phyloP scores from a whole-genome alignment of 2,329 filamentous ascomycete species.

The Bipolaris bicolor region DNA sequence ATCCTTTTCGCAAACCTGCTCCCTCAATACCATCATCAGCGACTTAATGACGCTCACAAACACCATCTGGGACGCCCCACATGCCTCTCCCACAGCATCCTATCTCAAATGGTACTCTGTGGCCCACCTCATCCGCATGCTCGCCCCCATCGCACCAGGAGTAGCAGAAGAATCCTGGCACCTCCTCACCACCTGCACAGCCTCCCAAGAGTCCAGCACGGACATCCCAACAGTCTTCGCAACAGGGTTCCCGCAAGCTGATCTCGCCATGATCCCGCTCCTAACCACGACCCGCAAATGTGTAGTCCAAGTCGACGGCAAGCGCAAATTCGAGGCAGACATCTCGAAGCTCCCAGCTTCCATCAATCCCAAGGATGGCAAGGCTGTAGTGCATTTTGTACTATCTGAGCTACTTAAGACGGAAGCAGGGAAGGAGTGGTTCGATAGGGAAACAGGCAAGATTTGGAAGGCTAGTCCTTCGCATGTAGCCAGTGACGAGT shows the following conservation, averaged over 20 bases:
- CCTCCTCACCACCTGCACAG: slow-evolving; percentile 52
- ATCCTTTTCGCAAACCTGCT: slow-evolving; percentile 73
- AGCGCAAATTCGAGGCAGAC: slow-evolving; percentile 70
- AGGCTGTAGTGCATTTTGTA: slow-evolving; percentile 64
- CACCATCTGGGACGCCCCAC: slow-evolving; percentile 44
- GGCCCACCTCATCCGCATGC: slow-evolving; percentile 68
- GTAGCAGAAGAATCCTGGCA: slow-evolving; percentile 83
- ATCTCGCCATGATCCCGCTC: slow-evolving; percentile 58
- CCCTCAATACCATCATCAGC: slow-evolving; percentile 82
- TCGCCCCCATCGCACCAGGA: slow-evolving; percentile 80
- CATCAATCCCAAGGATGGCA: slow-evolving; percentile 12
- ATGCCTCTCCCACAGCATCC: slow-evolving; percentile 47
- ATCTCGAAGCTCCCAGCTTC: slow-evolving; percentile 60
- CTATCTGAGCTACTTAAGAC: slow-evolving; percentile 66
- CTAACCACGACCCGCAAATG: slow-evolving; percentile 62
- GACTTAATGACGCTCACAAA: slow-evolving; percentile 85
- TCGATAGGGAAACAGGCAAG: slow-evolving; percentile 46
- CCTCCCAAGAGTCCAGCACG: slow-evolving; percentile 1
- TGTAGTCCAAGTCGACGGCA: slow-evolving; percentile 82
- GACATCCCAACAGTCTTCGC: slow-evolving; percentile 50
- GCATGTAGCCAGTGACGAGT: slow-evolving; percentile 10
- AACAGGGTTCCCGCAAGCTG: slow-evolving; percentile 62
- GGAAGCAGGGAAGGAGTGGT: slow-evolving; percentile 63
- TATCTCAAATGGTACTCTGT: slow-evolving; percentile 59
- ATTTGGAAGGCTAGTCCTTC: slow-evolving; percentile 41